Evolutionary conservation across 2,329 filamentous ascomycete species (phyloP), one percentile per base, ranked within the genome.

Genomic region (Ambrosiella xylebori): DNA sequence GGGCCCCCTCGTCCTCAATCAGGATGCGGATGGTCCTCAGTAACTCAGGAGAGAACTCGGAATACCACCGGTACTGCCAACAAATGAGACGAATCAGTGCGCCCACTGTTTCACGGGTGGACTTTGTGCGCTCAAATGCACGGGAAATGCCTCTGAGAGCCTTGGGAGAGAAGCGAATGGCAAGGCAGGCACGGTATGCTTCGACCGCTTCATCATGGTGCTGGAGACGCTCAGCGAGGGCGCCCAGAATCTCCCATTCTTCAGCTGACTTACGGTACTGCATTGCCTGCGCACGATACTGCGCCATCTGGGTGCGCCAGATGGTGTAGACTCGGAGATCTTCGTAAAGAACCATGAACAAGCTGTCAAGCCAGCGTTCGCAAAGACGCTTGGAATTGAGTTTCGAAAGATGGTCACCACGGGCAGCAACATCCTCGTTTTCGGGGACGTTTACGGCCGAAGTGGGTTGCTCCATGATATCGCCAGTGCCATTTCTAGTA

Each of bases 31-130:
- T 87, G 2, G 87, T 85, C 70, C 84, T 88, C 57, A 98, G 79
- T 49, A 98, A 78, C 63, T 90, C 84, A 0, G 93, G 93, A 15
- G 90, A 96, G 72, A 98, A 98, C 79, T 98, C 93, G 59, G 90
- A 96, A 73, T 98, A 98, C 93, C 93, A 98, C 64, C 93, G 79
- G 72, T 96, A 98, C 72, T 98, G 93, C 93, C 93, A 98, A 11
- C 91, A 93, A 39, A 97, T 88, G 47, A 98, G 75, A 56, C 89
- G 78, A 63, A 98, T 96, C 60, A 96, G 76, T n/a, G 87, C 84
- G 36, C 83, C 85, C 6, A 97, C 78, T 59, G 84, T 88, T 61
- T 89, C 86, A 61, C 88, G 76, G 2, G 87, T 89, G 70, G 87
- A 88, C 65, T 85, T 86, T 60, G 78, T 77, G 67, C 80, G 80